Base-by-base conservation (phyloP, 2,329 filamentous ascomycete species). In the Mycosphaerelloides madeirae region DNA sequence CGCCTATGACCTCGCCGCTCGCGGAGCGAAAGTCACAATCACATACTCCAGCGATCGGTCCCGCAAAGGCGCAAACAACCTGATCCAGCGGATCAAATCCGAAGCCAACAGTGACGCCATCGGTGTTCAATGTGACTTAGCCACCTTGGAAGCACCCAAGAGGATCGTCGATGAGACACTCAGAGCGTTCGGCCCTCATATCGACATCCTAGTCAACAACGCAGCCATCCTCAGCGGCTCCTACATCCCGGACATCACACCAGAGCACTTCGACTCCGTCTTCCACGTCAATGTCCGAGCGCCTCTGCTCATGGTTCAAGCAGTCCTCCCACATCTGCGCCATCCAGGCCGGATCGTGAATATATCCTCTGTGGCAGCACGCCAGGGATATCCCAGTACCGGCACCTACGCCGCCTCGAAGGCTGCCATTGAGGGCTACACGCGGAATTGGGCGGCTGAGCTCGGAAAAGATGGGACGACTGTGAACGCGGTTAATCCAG, bases 401-500 rank as follows among this genome's bases (percentile, higher is more conserved):
- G 67, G 71, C 1, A 58, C 79, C 2, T 83, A 83, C 59, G 70
- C 70, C 36, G 72, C 75, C 0, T 76, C 72, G 3, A 83, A 83
- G 57, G 77, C 76, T 0, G 80, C 78, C 5, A 59, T 83, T 13
- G 79, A 84, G 59, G 77, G 73, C 0, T 60, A 83, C 43, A 83
- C 80, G 8, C 67, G 79, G 6, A 73, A 68, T 34, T 78, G 78
- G 72, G 80, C 81, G 0, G 68, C 69, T 0, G 80, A 84, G 61
- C 64, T 83, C 7, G 79, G 79, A 0, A 57, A 49, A 3, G 63
- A 71, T 45, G 78, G 79, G 0, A 77, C 77, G 46, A 83, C 79
- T 0, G 79, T 81, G 19, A 84, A 84, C 52, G 69, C 72, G 0
- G 74, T 84, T 2, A 74, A 74, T 15, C 78, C 79, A 0, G 80